Conservation (phyloP, 176 grass and related monocot species). For the Phyllostachys edulis region DNA sequence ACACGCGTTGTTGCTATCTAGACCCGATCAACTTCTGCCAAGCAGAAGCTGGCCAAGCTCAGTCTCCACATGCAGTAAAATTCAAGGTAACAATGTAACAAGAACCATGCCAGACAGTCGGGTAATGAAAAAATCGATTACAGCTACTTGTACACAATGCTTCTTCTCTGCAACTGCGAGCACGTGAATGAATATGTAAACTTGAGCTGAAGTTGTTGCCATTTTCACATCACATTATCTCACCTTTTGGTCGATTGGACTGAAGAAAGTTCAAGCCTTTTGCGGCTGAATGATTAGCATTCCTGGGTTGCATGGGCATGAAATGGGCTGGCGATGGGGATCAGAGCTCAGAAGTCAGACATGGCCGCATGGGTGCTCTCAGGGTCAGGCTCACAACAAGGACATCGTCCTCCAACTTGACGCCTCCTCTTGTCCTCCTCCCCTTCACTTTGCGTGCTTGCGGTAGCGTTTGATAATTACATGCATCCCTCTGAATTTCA, state of each 20-base stretch:
- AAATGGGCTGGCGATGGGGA: constrained; percentile 20
- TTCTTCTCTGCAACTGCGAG: not conserved
- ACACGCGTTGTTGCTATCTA: constrained; percentile 19
- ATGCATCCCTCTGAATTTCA: not conserved
- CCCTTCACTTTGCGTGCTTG: not conserved
- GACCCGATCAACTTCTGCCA: constrained; percentile 24
- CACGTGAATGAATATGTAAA: not conserved
- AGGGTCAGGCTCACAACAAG: constrained; percentile 32
- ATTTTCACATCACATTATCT: not conserved
- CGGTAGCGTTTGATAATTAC: not conserved
- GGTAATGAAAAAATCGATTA: not conserved
- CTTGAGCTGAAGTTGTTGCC: not conserved
- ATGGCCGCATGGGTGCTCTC: constrained; percentile 30
- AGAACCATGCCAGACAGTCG: not conserved
- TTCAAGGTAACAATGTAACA: not conserved
- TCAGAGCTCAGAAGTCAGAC: constrained; percentile 23
- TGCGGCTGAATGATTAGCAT: not conserved
- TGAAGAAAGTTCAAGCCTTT: not conserved
- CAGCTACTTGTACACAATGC: not conserved
- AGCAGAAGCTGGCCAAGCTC: constrained; percentile 13
- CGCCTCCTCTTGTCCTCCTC: not conserved
- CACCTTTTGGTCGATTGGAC: not conserved
- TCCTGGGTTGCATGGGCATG: constrained; percentile 7
- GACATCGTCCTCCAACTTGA: constrained; percentile 42
- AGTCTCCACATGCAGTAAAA: not conserved